Percentiles rank a stretch among this genome's conserved stretches.
These are phyloP conservation scores for Cercospora sp. DNA, from an alignment of 2,329 filamentous ascomycete species.

Conservation along the genomic window DNA sequence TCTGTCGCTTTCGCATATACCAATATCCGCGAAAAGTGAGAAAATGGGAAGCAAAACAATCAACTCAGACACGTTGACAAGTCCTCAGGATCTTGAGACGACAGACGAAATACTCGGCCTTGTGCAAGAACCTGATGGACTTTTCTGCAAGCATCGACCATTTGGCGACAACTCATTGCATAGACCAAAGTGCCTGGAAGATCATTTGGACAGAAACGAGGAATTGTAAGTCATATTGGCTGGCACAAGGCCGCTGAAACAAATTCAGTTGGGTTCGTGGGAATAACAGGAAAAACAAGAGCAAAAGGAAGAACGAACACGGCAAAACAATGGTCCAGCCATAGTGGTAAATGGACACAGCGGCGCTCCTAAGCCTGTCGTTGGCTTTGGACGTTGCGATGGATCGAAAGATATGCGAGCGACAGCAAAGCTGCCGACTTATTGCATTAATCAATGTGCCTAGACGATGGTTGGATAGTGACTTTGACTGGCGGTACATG, in stretches of 20 bases:
- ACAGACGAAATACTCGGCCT: not conserved
- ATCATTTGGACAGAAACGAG: not conserved
- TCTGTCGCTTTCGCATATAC: not conserved
- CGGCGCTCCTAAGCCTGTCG: too few species aligned
- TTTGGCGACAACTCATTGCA: not conserved
- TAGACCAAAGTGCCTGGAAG: not conserved
- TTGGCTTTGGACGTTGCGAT: too few species aligned
- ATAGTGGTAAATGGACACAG: too few species aligned
- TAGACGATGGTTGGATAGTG: too few species aligned
- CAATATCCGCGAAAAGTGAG: not conserved
- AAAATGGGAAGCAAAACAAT: not conserved
- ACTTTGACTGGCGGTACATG: too few species aligned
- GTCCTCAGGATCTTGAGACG: too few species aligned
- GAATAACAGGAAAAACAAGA: too few species aligned
- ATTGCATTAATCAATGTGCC: too few species aligned
- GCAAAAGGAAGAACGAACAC: not conserved
- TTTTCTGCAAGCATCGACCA: not conserved
- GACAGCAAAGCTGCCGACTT: too few species aligned
- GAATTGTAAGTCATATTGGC: not conserved
- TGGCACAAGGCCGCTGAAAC: not conserved
- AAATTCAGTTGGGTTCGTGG: not conserved
- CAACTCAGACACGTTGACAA: not conserved
- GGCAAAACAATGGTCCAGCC: not conserved
- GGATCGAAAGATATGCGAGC: too few species aligned
- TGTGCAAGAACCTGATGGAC: not conserved